These are phyloP conservation scores for Cucumis hystrix DNA, from an alignment of 306 rosid species.

Conservation along the genomic window DNA sequence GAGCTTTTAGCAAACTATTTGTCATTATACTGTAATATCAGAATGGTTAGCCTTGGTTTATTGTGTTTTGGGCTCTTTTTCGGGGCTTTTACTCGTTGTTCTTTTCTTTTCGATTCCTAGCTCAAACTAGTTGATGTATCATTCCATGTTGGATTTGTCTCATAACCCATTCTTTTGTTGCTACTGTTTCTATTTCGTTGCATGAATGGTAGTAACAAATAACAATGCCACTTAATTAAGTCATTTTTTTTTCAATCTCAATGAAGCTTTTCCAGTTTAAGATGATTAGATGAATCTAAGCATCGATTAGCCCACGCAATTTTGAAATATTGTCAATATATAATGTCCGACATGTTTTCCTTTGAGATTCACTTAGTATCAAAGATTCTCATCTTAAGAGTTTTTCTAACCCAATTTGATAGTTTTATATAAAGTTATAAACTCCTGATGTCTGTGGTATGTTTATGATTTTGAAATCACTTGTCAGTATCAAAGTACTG, in stretches of 20 bases:
- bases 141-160: conserved; percentile 3
- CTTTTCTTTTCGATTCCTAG: conserved; percentile 28
- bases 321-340: too few species aligned
- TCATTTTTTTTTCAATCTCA: neutral
- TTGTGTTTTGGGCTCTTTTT: conserved; percentile 30
- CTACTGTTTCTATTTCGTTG: neutral
- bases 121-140: conserved; percentile 28
- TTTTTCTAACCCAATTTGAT: neutral
- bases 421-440: neutral
- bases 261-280: neutral
- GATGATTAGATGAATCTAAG: neutral
- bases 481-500: neutral
- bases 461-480: neutral
- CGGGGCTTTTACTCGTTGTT: conserved; percentile 29
- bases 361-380: too few species aligned
- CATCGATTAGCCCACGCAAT: neutral
- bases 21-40: conserved; percentile 39
- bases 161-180: neutral
- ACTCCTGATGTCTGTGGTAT: neutral
- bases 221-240: neutral
- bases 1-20: conserved; percentile 24
- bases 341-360: neutral
- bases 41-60: conserved; percentile 32
- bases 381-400: neutral
- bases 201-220: neutral